phyloP scores from a whole-genome alignment of 2,329 filamentous ascomycete genomes.

The Fusarium pseudoanthophilum region DNA sequence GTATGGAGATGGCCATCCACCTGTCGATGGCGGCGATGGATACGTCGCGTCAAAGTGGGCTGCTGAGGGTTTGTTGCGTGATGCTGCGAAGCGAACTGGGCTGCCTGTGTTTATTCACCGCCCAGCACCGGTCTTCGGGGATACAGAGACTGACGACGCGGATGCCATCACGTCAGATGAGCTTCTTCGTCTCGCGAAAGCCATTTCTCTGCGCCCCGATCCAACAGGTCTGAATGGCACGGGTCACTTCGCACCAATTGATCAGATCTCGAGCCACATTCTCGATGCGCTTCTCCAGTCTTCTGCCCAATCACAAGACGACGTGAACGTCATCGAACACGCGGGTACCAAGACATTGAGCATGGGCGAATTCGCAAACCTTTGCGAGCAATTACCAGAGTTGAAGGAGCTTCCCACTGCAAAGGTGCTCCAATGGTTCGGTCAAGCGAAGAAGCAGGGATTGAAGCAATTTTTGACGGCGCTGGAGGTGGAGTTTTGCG shows the following conservation, averaged over 20 bases:
- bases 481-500: background rate
- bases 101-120: slow-evolving; percentile 27
- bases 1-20: background rate
- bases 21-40: slow-evolving; percentile 37
- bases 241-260: background rate
- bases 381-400: background rate
- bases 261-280: background rate
- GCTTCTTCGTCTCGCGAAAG: background rate
- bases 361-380: background rate
- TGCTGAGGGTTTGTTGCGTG: slow-evolving; percentile 46
- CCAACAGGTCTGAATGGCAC: background rate
- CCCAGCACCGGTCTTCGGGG: background rate
- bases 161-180: background rate
- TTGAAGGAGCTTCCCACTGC: background rate
- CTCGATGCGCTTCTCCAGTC: background rate
- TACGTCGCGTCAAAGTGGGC: slow-evolving; percentile 51
- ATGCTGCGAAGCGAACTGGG: slow-evolving; percentile 8
- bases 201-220: background rate
- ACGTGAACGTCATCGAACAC: background rate
- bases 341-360: background rate
- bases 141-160: too few species aligned
- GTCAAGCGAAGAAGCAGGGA: background rate
- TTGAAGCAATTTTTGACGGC: slow-evolving; percentile 1
- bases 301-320: too few species aligned
- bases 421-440: background rate